Evolutionary conservation across 2,329 filamentous ascomycete species (phyloP).

Genomic region (Colletotrichum orchidophilum): DNA sequence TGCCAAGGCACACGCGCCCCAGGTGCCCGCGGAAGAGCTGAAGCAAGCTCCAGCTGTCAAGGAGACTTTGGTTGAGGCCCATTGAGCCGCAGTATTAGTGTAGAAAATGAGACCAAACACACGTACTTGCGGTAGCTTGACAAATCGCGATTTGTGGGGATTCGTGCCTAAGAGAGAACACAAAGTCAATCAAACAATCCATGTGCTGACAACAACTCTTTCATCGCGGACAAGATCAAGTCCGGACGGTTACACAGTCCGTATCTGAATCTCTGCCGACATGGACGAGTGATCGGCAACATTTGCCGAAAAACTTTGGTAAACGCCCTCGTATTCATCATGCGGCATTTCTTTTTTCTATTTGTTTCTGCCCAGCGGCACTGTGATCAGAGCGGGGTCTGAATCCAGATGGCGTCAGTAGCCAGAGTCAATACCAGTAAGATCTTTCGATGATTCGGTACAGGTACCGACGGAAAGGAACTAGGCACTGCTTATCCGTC

Average conservation of each 20-base stretch:
- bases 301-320: background rate
- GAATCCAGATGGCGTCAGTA: background rate
- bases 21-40: slow-evolving; percentile 8
- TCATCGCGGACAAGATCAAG: no score
- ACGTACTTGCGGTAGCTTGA: background rate
- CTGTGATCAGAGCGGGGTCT: background rate
- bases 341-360: background rate
- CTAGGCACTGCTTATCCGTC: background rate
- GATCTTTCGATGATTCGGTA: no score
- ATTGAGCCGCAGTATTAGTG: background rate
- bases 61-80: slow-evolving; percentile 26
- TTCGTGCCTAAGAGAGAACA: background rate
- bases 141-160: background rate
- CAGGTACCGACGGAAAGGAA: background rate
- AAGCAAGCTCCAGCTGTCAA: slow-evolving; percentile 23
- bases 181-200: background rate
- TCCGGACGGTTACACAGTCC: no score
- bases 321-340: background rate
- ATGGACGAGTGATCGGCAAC: background rate
- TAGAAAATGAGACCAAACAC: background rate
- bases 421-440: background rate
- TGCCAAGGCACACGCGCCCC: slow-evolving; percentile 15
- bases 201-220: background rate
- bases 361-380: background rate
- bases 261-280: background rate